Base-by-base conservation (phyloP, 2,329 filamentous ascomycete genomes). In the Shiraia bambusicola region DNA sequence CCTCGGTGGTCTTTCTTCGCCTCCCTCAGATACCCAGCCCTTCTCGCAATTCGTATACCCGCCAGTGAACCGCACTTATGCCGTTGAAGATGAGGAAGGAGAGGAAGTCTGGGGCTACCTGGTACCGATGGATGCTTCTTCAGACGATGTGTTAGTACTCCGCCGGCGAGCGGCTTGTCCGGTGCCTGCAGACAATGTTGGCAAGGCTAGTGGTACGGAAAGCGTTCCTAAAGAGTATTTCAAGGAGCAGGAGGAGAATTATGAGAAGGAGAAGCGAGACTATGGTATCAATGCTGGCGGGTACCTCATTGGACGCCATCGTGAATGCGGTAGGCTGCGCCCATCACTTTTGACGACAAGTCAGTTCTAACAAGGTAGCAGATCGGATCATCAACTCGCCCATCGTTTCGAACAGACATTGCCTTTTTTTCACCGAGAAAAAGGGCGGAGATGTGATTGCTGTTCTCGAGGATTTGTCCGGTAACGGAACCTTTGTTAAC, bases 101-200 rank as follows among this genome's bases (percentile, higher is more conserved):
- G 87, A 95, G 65, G 89, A 89, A 7, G 89, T 97, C 1, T 98
- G 93, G 93, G 94, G 94, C 10, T 98, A 97, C 61, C 76, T 98
- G 4, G 81, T 95, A 39, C 89, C 92, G 2, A 73, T 95, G 16
- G 84, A 92, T 61, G 78, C 80, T 37, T 81, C 80, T 50, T 83
- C 85, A 39, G 84, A 82, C 69, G 72, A 86, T 67, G 69, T 78
- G 4, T 68, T 95, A 70, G 87, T 94, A 6, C 69, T 98, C 66
- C 86, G 81, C 69, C 88, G 82, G 59, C 80, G 91, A 41, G 79
- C 77, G 45, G 77, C 80, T 26, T 95, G 90, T 63, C 82, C 85
- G 0, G 67, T 80, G 11, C 75, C 84, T 9, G 40, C 58, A 9
- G 63, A 72, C 45, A 58, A 67, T 49, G 52, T 65, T 24, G 56